Evolutionary conservation across 345 rosid species (phyloP), one percentile per base, ranked within the genome.

Genomic region (Aethionema arabicum): DNA sequence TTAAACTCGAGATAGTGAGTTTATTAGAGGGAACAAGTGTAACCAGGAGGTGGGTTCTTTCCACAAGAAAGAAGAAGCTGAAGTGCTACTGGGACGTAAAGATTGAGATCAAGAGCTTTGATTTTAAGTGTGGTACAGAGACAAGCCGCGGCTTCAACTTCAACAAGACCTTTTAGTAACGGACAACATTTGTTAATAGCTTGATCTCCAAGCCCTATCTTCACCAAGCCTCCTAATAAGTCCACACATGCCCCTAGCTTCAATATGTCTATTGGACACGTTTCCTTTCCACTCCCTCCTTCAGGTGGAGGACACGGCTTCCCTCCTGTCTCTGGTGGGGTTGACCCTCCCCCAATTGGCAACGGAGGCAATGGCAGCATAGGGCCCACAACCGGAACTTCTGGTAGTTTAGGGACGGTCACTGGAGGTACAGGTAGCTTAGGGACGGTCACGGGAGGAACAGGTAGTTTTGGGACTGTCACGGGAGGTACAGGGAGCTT

Each of bases 41-140:
- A 93, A 47, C 97, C 97, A 16, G 99, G 84, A 75, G 99, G 99
- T 14, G 96, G 97, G 31, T 85, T 82, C 84, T 93, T 93, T 35
- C 99, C 99, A 68, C 99, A 93, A 15, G 95, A 77, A 50, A 90
- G 35, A 39, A 93, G 96, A 32, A 93, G 97, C 78, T 93, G 96
- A 66, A 93, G 95, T 54, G 99, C 97, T 63, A 93, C 63, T 0
- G 99, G 99, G 31, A 87, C 95, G 61, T 74, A 87, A 48, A 93
- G 37, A 4, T 76, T 90, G 31, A 93, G 95, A 80, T 93, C 79
- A 7, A 93, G 95, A 48, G 86, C 85, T 77, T 90, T 90, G 35
- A 87, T 61, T 80, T 85, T 90, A 11, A 93, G 85, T 32, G 97
- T 85, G 38, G 97, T 90, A 83, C 99, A 93, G 53, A 93, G 67